These are phyloP conservation scores for Medicago lupulina DNA, from an alignment of 306 rosid genomes.

Conservation along the genomic window DNA sequence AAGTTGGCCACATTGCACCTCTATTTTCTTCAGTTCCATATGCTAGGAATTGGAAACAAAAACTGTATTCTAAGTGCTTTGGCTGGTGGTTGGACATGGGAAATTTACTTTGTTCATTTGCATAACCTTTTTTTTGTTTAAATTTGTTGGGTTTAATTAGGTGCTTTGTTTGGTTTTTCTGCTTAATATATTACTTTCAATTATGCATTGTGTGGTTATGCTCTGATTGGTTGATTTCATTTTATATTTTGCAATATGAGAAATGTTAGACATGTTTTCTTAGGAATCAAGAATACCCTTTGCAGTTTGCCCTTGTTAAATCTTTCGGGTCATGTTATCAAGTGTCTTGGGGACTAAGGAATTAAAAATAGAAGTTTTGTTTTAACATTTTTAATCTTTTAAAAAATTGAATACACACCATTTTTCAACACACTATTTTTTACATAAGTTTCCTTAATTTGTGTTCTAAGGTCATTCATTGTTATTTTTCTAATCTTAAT, in stretches of 20 bases:
- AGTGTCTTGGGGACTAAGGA: background rate
- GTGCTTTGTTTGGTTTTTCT: slow-evolving; percentile 32
- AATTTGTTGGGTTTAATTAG: slow-evolving; percentile 28
- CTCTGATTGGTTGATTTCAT: background rate
- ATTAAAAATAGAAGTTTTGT: too few species aligned
- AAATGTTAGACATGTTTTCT: background rate
- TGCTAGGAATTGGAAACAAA: slow-evolving; percentile 50
- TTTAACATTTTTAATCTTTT: too few species aligned
- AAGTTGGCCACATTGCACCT: slow-evolving; percentile 49
- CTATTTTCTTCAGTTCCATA: slow-evolving; percentile 49
- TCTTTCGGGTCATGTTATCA: background rate
- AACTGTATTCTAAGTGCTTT: slow-evolving; percentile 63
- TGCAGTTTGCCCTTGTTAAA: background rate
- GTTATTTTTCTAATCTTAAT: too few species aligned
- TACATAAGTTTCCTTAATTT: too few species aligned
- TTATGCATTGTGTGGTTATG: slow-evolving; percentile 23
- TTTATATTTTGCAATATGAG: background rate
- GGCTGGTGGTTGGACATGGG: slow-evolving; percentile 55
- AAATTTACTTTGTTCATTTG: slow-evolving; percentile 50
- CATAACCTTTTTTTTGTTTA: slow-evolving; percentile 41
- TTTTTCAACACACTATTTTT: too few species aligned
- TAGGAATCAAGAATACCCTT: background rate
- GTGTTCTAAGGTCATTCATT: too few species aligned
- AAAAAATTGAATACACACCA: too few species aligned
- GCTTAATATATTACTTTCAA: slow-evolving; percentile 28